Conservation (phyloP, 2,329 filamentous ascomycete genomes). For the Colletotrichum magnum region DNA sequence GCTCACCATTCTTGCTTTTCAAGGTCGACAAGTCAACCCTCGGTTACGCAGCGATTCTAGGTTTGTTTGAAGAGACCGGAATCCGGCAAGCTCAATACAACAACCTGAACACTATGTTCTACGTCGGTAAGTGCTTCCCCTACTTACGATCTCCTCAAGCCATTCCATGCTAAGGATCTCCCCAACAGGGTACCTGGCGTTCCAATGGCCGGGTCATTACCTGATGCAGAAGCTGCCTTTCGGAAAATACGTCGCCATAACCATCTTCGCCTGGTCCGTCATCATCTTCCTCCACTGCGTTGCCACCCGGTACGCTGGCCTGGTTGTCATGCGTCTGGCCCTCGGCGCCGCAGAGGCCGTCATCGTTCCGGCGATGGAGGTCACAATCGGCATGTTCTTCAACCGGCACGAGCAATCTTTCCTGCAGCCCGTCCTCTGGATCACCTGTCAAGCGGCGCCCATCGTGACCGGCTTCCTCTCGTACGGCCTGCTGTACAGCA, state of each 20-base stretch:
- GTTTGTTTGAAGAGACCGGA: slow-evolving; percentile 57
- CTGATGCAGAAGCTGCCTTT: slow-evolving; percentile 56
- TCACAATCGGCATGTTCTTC: slow-evolving; percentile 58
- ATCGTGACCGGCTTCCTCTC: slow-evolving; percentile 56
- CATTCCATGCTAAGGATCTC: too few species aligned
- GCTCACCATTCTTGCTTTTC: neutral
- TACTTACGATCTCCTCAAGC: too few species aligned
- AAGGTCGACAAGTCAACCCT: slow-evolving; percentile 58
- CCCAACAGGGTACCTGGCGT: slow-evolving; percentile 51
- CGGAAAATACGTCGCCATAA: slow-evolving; percentile 51
- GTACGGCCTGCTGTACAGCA: slow-evolving; percentile 56
- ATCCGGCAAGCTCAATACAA: slow-evolving; percentile 55
- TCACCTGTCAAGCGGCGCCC: slow-evolving; percentile 50
- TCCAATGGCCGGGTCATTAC: slow-evolving; percentile 56
- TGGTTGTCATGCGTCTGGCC: slow-evolving; percentile 53
- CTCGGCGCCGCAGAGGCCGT: slow-evolving; percentile 53
- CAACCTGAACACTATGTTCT: slow-evolving; percentile 58
- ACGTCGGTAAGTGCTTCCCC: slow-evolving; percentile 50
- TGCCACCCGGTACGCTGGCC: slow-evolving; percentile 51
- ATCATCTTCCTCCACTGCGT: slow-evolving; percentile 56
- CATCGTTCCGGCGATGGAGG: slow-evolving; percentile 57
- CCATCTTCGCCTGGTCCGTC: slow-evolving; percentile 52
- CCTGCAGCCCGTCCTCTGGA: slow-evolving; percentile 53
- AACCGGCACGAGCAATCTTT: slow-evolving; percentile 51
- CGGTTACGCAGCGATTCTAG: slow-evolving; percentile 56